Percentiles rank a stretch among this genome's conserved stretches.
phyloP scores from a whole-genome alignment of 2,329 filamentous ascomycete genomes.

The Aureobasidium uvarum region DNA sequence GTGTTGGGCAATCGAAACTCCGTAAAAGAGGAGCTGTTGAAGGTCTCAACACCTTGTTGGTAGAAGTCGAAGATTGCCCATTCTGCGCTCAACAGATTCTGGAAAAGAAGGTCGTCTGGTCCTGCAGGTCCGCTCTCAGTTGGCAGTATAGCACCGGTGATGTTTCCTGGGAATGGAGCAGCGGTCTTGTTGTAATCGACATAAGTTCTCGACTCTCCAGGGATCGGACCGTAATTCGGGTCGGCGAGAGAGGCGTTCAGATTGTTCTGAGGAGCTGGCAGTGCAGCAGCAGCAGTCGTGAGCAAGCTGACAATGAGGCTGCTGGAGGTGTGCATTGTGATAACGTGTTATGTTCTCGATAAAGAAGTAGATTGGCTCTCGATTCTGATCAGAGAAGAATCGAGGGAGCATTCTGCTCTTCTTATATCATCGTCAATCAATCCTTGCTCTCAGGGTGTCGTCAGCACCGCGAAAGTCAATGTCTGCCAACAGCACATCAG shows the following conservation, averaged over 20 bases:
- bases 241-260: constrained; percentile 27
- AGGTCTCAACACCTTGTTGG: constrained; percentile 44
- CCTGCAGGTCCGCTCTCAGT: constrained; percentile 37
- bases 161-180: constrained; percentile 43
- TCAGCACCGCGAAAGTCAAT: not conserved
- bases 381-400: not conserved
- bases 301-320: not conserved
- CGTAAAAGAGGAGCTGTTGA: constrained; percentile 40
- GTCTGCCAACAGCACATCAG: not conserved
- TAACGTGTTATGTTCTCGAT: not conserved
- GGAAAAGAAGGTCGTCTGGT: constrained; percentile 46
- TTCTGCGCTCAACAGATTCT: constrained; percentile 48
- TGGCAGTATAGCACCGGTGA: constrained; percentile 38
- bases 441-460: not conserved
- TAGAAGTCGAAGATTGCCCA: constrained; percentile 50
- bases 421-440: not conserved
- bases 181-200: constrained; percentile 39
- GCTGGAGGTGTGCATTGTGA: not conserved
- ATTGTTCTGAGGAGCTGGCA: constrained; percentile 2
- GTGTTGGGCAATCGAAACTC: constrained; percentile 41
- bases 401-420: not conserved
- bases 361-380: not conserved
- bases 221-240: constrained; percentile 38
- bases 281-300: not conserved
- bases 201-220: constrained; percentile 35